phyloP scores from a whole-genome alignment of 2,329 filamentous ascomycete genomes.

The Fusarium tupiense region DNA sequence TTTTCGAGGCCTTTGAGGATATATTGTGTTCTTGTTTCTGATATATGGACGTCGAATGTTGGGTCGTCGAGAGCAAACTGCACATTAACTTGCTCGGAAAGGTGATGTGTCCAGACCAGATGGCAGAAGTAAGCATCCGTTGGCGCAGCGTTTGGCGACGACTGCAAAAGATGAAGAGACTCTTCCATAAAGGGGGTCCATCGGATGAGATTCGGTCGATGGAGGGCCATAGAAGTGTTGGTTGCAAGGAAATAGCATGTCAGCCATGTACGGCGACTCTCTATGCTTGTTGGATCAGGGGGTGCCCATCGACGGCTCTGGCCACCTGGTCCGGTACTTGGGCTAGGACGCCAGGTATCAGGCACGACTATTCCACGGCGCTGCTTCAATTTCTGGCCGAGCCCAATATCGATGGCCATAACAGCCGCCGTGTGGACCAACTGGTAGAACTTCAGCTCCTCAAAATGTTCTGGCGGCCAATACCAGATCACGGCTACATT shows the following conservation, averaged over 20 bases:
- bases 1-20: conserved; percentile 72
- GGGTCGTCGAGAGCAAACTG: conserved; percentile 76
- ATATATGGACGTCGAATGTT: conserved; percentile 61
- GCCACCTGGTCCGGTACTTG: conserved; percentile 35
- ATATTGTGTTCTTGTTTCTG: conserved; percentile 71
- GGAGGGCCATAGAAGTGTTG: conserved; percentile 69
- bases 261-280: conserved; percentile 67
- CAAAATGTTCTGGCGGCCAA: conserved; percentile 81
- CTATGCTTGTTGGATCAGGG: conserved; percentile 63
- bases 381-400: conserved; percentile 60
- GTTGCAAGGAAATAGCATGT: conserved; percentile 67
- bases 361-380: conserved; percentile 35
- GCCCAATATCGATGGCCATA: conserved; percentile 85
- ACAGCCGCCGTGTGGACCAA: conserved; percentile 82
- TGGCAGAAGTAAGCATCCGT: conserved; percentile 68
- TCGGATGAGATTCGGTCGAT: conserved; percentile 67
- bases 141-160: conserved; percentile 63
- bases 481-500: conserved; percentile 85
- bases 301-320: conserved; percentile 48
- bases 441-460: conserved; percentile 91
- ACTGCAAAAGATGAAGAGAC: conserved; percentile 64
- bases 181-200: conserved; percentile 71
- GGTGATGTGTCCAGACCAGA: conserved; percentile 66
- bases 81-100: conserved; percentile 74
- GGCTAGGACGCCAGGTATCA: conserved; percentile 46